Evolutionary conservation across 768 basidiomycete species (phyloP).

Genomic region (Suillus clintonianus): DNA sequence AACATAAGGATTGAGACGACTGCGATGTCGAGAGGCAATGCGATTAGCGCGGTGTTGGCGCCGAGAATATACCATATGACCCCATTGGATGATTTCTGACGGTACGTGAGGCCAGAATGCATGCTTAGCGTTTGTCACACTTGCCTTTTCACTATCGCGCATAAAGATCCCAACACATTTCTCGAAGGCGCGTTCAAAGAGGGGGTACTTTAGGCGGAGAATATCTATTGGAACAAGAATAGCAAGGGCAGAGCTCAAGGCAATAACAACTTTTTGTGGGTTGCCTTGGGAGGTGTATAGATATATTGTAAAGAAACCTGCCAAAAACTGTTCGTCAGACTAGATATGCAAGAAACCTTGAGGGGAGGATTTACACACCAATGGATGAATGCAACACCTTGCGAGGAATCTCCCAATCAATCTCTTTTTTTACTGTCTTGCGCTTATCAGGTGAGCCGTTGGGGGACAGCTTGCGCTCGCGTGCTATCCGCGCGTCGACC

Average conservation of each 20-base stretch:
- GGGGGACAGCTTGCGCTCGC: conserved; percentile 19
- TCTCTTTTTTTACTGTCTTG: conserved; percentile 32
- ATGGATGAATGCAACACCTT: conserved; percentile 89
- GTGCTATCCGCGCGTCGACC: conserved; percentile 16
- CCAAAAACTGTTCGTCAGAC: conserved; percentile 10
- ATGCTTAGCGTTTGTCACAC: conserved; percentile 23
- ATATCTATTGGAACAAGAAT: conserved; percentile 75
- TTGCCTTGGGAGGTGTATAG: conserved; percentile 54
- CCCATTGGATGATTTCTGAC: conserved; percentile 73
- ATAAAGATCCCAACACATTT: conserved; percentile 76
- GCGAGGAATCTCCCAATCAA: conserved; percentile 91
- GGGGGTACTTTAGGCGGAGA: conserved; percentile 64
- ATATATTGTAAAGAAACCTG: conserved; percentile 66
- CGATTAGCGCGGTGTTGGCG: conserved; percentile 70
- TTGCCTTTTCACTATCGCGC: conserved; percentile 81
- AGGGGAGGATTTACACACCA: conserved; percentile 43
- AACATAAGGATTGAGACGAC: conserved; percentile 90
- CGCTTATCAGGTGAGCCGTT: conserved; percentile 11
- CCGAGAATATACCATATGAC: conserved; percentile 90
- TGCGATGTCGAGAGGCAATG: conserved; percentile 85
- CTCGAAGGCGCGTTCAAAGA: conserved; percentile 74
- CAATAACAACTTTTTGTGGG: conserved; percentile 53
- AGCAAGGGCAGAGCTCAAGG: conserved; percentile 65
- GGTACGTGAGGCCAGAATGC: neutral
- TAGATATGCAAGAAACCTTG: neutral